Base-by-base conservation (phyloP, 2,329 filamentous ascomycete genomes). In the Corynespora cassiicola region DNA sequence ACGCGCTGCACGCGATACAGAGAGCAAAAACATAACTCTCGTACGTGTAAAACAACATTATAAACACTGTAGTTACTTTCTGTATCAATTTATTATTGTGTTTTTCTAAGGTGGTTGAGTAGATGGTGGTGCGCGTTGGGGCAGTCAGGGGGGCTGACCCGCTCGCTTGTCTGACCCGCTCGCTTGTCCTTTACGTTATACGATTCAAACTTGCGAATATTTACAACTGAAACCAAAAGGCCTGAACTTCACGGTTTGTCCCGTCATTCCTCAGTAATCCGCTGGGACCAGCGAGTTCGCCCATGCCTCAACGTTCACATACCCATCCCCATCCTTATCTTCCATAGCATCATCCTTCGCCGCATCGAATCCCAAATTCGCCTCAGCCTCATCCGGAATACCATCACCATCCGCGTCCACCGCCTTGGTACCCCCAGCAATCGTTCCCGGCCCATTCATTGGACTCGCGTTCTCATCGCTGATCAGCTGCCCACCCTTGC, bases 351-450 rank as follows among this genome's bases (percentile, higher is more conserved):
- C 72, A 12, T 65, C 59, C 16, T 58, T 61, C 23, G 14, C 33
- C 7, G 17, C 17, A 35, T 73, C 63, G 5, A 67, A 63, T 5
- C 74, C 73, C 36, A 77, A 70, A 7, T 68, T 63, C 16, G 50
- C 57, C 53, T 79, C 76, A 48, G 70, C 76, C 16, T 66, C 68
- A 55, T 79, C 75, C 3, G 75, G 75, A 28, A 78, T 78, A 1
- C 76, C 75, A 42, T 78, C 76, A 0, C 70, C 70, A 50, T 79
- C 75, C 0, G 70, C 63, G 45, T 79, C 76, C 12, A 58, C 60
- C 27, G 66, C 66, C 21, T 63, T 63, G 1, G 57, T 62, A 7
- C 73, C 75, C 8, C 61, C 60, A 7, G 59, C 59, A 28, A 77
- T 55, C 6, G 54, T 63, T 0, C 72, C 73, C 0, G 68, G 63